Evolutionary conservation across 805 yeast species (phyloP), one percentile per base, ranked within the genome.

Genomic region (Metschnikowia reukaufii): DNA sequence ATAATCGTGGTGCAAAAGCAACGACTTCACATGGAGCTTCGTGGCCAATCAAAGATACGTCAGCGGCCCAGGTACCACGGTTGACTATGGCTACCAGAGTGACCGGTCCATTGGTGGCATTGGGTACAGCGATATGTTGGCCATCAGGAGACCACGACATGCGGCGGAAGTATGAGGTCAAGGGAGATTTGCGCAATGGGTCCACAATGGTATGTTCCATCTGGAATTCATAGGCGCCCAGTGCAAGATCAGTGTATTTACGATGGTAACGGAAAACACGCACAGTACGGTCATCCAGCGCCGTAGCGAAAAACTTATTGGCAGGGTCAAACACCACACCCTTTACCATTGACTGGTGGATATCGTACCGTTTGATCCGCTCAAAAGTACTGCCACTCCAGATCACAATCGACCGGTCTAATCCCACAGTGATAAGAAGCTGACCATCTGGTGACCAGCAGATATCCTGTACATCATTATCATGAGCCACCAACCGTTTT

Each of bases 241-340:
- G 39, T 6, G 79, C 73, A 4, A 86, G 79, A 10, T 51, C 57
- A 10, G 82, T 77, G 35, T 63, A 46, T 52, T 72, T 72, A 48
- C 83, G 81, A 56, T 89, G 89, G 64, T 91, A 94, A 47, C 97
- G 75, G 62, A 92, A 88, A 21, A 94, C 81, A 48, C 96, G 78
- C 40, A 92, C 83, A 0, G 97, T 86, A 60, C 99, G 76, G 66
- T 94, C 99, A 66, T 94, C 99, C 1, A 96, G 87, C 18, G 95
- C 91, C 0, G 99, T 92, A 6, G 96, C 97, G 70, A 94, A 94
- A 65, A 89, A 94, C 68, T 94, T 94, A 65, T 90, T 90, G 2
- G 99, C 99, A 0, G 99, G 99, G 63, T 94, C 99, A 66, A 94
- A 94, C 1, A 92, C 92, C 10, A 94, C 88, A 47, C 99, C 98